Evolutionary conservation across 169 alveolate genomes (phyloP), one percentile per base, ranked within the genome.

Genomic region (Plasmodium adleri): DNA sequence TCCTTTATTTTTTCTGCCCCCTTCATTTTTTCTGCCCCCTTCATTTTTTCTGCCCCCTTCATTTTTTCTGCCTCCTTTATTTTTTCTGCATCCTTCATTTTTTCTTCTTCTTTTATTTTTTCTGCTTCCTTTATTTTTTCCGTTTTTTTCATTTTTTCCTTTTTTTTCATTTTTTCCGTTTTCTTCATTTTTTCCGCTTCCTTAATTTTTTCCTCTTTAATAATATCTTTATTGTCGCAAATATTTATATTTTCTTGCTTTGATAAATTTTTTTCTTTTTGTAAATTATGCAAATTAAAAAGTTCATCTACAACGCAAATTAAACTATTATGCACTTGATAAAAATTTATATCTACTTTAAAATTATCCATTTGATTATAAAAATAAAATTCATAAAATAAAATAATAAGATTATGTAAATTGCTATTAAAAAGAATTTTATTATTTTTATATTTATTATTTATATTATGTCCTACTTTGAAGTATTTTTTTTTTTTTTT

Each of bases 291-390:
- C 71, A 68, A 28, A 50, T 63, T 68, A 26, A 67, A 80, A 12
- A 80, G 59, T 20, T 80, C 90, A 45, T 80, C 90, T 80, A 80
- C 43, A 59, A 80, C 17, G 22, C 90, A 80, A 13, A 80, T 67
- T 49, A 80, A 28, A 15, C 68, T 80, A 43, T 80, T 80, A 59
- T 80, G 54, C 10, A 80, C 54, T 56, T 80, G 83, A 24, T 80
- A 80, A 54, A 80, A 22, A 52, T 80, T 52, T 9, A 80, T 52
- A 56, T 66, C 83, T 1, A 80, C 52, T 7, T 67, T 39, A 70
- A 80, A 80, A 52, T 67, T 43, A 45, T 58, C 72, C 1, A 68
- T 45, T 22, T 66, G 32, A 58, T 68, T 68, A 59, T 66, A 80
- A 80, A 28, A 80, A 54, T 80, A 72, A 17, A 67, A 54, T 50